Evolutionary conservation across 2,329 filamentous ascomycete genomes (phyloP).

Genomic region (Chaetomium strumarium): DNA sequence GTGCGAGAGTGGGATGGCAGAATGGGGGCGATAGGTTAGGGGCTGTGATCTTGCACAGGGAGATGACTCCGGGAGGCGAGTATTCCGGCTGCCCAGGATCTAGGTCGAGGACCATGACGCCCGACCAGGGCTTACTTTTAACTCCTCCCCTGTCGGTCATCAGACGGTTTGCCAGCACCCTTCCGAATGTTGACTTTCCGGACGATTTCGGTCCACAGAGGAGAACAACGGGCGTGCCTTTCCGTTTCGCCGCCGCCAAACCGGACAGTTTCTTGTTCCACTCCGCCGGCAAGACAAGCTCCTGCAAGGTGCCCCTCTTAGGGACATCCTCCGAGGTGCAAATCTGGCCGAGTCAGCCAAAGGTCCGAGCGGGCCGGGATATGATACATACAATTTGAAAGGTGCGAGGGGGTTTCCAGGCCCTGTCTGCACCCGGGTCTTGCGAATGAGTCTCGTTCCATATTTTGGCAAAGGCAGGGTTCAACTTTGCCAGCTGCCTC

Average conservation of each 20-base stretch:
- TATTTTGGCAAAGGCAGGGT: constrained; percentile 59
- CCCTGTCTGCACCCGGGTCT: constrained; percentile 23
- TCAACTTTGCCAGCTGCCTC: constrained; percentile 51
- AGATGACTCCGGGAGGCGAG: constrained; percentile 61
- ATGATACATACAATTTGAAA: constrained; percentile 45
- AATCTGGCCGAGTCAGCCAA: constrained; percentile 35
- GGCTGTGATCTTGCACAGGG: constrained; percentile 54
- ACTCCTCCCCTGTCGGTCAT: constrained; percentile 41
- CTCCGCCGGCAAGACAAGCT: constrained; percentile 50
- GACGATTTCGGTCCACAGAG: constrained; percentile 66
- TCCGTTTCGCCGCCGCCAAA: constrained; percentile 34
- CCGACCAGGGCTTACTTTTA: constrained; percentile 26
- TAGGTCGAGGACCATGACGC: constrained; percentile 62
- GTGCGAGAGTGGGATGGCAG: constrained; percentile 45
- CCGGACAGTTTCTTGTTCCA: constrained; percentile 56
- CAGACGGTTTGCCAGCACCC: constrained; percentile 59
- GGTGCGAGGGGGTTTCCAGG: constrained; percentile 29
- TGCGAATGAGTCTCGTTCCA: constrained; percentile 48
- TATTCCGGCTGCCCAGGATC: constrained; percentile 76
- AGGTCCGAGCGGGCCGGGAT: constrained; percentile 16
- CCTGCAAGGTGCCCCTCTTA: constrained; percentile 44
- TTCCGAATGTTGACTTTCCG: constrained; percentile 70
- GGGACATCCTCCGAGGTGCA: constrained; percentile 48
- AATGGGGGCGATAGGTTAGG: constrained; percentile 64
- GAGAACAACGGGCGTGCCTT: constrained; percentile 40